Evolutionary conservation across 176 grass and related monocot genomes (phyloP).

Genomic region (Phoenix roebelenii): DNA sequence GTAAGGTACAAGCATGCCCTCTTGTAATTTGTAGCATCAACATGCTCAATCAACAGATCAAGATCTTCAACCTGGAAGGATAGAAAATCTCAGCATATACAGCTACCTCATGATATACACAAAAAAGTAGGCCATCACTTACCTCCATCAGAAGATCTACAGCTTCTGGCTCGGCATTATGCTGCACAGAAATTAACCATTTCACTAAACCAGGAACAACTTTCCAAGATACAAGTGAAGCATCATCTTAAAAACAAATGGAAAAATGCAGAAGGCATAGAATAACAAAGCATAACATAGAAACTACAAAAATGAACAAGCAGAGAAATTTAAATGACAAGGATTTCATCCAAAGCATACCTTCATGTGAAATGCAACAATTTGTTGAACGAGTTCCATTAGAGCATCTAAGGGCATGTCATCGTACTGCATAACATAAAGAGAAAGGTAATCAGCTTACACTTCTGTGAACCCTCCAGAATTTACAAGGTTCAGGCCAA

Average conservation of each 20-base stretch:
- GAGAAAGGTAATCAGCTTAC: background rate
- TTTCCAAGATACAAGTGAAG: no score
- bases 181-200: conserved; percentile 29
- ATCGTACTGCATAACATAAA: conserved; percentile 52
- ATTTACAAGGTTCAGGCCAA: no score
- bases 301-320: background rate
- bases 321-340: background rate
- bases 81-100: conserved; percentile 8
- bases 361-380: conserved; percentile 99
- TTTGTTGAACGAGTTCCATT: conserved; percentile 98
- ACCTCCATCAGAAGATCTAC: conserved; percentile 99
- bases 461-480: no score
- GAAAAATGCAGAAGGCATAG: background rate
- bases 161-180: conserved; percentile 90
- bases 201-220: no score
- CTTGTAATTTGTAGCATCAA: conserved; percentile 82
- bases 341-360: conserved; percentile 26
- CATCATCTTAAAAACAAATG: background rate
- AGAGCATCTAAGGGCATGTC: conserved; percentile 72
- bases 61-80: conserved; percentile 76
- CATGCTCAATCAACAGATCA: conserved; percentile 92
- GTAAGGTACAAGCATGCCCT: conserved; percentile 87
- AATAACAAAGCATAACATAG: background rate
- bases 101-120: background rate
- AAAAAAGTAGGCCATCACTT: conserved; percentile 4